Conservation (phyloP, 2,329 filamentous ascomycete species). For the Hypoxylon sp. region DNA sequence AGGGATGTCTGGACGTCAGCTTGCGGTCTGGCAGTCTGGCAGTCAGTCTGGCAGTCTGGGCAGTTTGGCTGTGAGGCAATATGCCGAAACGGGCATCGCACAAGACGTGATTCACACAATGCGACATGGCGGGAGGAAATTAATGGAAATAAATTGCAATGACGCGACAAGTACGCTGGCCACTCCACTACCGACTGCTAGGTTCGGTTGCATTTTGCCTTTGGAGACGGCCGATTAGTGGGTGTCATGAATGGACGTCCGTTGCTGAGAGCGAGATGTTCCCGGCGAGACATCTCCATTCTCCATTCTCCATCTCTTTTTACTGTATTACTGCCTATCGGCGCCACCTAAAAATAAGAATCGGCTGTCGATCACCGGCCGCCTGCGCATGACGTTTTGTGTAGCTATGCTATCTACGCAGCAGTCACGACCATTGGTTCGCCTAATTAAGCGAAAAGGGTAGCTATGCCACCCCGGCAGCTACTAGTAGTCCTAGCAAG, state of each 20-base stretch:
- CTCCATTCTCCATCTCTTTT: no score
- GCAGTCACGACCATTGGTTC: constrained; percentile 20
- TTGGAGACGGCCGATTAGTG: constrained; percentile 6
- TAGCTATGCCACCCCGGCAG: not conserved
- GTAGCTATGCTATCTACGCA: no score
- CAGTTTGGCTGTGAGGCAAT: no score
- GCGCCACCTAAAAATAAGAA: constrained; percentile 24
- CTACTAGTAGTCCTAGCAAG: no score
- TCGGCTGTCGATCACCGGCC: constrained; percentile 9
- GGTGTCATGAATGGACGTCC: not conserved
- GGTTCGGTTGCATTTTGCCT: constrained; percentile 20
- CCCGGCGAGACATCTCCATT: constrained; percentile 7
- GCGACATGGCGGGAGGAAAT: constrained; percentile 12
- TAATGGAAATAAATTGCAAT: constrained; percentile 13
- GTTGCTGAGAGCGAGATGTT: no score
- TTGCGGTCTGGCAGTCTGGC: not conserved
- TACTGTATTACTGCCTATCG: constrained; percentile 7
- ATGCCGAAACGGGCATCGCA: constrained; percentile 2
- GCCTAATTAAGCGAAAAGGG: constrained; percentile 18
- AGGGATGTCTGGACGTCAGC: not conserved
- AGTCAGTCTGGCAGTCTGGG: not conserved
- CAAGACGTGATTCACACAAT: not conserved
- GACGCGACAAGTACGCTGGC: constrained; percentile 6
- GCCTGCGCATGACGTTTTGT: constrained; percentile 14
- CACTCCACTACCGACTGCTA: constrained; percentile 6